Evolutionary conservation across 1,139 yeast genomes (phyloP).

Genomic region (Saccharomyces hybrid): DNA sequence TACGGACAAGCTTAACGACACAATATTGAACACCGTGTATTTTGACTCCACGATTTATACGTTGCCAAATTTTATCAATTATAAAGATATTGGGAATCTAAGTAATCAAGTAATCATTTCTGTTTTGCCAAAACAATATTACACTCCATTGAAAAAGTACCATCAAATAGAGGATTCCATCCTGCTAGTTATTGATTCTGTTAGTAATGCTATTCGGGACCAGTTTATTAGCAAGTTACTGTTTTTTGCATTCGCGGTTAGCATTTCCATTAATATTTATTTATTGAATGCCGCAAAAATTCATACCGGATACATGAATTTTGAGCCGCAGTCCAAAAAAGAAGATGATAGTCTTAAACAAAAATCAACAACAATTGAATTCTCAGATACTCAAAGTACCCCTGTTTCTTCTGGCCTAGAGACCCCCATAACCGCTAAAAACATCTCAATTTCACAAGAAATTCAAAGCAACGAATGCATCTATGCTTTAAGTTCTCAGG

Average conservation of each 20-base stretch:
- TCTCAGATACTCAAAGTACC: not conserved
- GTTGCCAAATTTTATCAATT: constrained; percentile 22
- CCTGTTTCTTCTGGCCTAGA: constrained; percentile 1
- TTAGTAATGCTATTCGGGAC: constrained; percentile 71
- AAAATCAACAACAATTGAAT: not conserved
- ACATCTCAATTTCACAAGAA: constrained; percentile 8
- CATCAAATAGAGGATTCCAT: constrained; percentile 62
- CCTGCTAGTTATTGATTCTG: constrained; percentile 44
- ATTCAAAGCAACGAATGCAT: constrained; percentile 27
- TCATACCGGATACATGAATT: constrained; percentile 35
- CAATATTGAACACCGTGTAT: constrained; percentile 36
- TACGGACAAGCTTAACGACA: constrained; percentile 68
- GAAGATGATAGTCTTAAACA: not conserved
- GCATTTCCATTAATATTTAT: constrained; percentile 76
- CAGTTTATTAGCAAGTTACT: constrained; percentile 72
- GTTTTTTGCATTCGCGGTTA: constrained; percentile 63
- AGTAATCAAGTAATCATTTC: constrained; percentile 47
- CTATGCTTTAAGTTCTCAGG: constrained; percentile 41
- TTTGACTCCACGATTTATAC: constrained; percentile 19
- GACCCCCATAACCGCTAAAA: not conserved
- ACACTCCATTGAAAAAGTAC: constrained; percentile 58
- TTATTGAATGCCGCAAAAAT: constrained; percentile 68
- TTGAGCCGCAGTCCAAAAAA: constrained; percentile 13
- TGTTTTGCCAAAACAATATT: constrained; percentile 56
- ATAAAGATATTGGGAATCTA: constrained; percentile 11